A percentile compares a stretch with the other conserved stretches of the same genome.
phyloP scores from a whole-genome alignment of 352 stramenopile species.

The Phytopythium delawarense region DNA sequence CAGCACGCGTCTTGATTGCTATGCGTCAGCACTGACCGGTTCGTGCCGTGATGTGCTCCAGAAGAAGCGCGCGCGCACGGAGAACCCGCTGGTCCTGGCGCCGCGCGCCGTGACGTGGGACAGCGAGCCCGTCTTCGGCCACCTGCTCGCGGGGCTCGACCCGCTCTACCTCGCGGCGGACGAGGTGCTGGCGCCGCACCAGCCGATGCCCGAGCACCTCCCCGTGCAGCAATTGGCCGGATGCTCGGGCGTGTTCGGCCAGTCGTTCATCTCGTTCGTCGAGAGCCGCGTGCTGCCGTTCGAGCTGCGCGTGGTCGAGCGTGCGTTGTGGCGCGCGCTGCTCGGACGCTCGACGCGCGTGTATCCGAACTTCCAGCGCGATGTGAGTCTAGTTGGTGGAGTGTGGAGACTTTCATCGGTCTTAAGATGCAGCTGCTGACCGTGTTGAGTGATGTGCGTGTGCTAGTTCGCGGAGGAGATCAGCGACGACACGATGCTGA shows the following conservation, averaged over 20 bases:
- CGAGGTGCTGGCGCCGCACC: slow-evolving; percentile 14
- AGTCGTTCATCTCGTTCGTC: slow-evolving; percentile 15
- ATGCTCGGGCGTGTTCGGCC: slow-evolving; percentile 12
- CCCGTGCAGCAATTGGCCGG: slow-evolving; percentile 15
- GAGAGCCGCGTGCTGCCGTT: slow-evolving; percentile 30
- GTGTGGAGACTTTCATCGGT: no score
- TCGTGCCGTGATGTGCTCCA: not conserved
- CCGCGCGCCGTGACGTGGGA: slow-evolving; percentile 2
- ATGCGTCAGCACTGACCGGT: not conserved
- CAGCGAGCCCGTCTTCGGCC: slow-evolving; percentile 16
- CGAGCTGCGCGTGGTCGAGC: slow-evolving; percentile 15
- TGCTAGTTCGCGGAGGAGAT: slow-evolving; percentile 2
- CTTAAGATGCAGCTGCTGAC: no score
- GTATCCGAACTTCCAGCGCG: slow-evolving; percentile 6
- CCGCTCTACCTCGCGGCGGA: slow-evolving; percentile 17
- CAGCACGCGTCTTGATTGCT: no score
- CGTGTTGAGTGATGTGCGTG: not conserved
- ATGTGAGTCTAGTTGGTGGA: not conserved
- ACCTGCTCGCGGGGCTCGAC: slow-evolving; percentile 19
- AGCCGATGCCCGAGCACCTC: slow-evolving; percentile 15
- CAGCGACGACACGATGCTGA: not conserved
- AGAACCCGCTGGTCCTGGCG: not conserved
- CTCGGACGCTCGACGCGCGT: not conserved
- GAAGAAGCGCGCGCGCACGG: not conserved
- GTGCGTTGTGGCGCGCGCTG: slow-evolving; percentile 15